These are phyloP conservation scores for Leccinum fibrillosum DNA, from an alignment of 768 basidiomycete genomes.

Conservation along the genomic window DNA sequence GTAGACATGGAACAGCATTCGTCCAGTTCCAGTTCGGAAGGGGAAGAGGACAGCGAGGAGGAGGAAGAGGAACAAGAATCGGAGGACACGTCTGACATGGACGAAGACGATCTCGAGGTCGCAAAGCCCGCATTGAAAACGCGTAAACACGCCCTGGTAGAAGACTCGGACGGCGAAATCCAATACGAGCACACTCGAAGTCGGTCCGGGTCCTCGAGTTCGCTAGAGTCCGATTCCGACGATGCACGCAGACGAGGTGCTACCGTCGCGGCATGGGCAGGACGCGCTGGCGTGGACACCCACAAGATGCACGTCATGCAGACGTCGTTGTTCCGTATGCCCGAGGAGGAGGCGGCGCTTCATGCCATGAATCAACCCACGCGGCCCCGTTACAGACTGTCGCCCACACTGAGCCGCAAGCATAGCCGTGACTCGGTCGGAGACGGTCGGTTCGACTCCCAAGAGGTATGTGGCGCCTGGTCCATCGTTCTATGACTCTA, in stretches of 20 bases:
- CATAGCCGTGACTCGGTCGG: slow-evolving; percentile 79
- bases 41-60: slow-evolving; percentile 33
- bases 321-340: slow-evolving; percentile 75
- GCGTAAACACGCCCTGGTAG: slow-evolving; percentile 46
- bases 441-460: slow-evolving; percentile 59
- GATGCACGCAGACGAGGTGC: slow-evolving; percentile 33
- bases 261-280: slow-evolving; percentile 66
- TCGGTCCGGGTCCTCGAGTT: slow-evolving; percentile 31
- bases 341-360: slow-evolving; percentile 68
- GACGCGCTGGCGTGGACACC: slow-evolving; percentile 72
- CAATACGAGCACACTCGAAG: slow-evolving; percentile 42
- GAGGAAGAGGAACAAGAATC: slow-evolving; percentile 38
- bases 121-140: slow-evolving; percentile 20
- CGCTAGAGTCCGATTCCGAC: slow-evolving; percentile 22
- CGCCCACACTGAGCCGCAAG: slow-evolving; percentile 52
- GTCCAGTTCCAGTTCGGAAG: slow-evolving; percentile 27
- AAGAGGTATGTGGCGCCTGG: slow-evolving; percentile 47
- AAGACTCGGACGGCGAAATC: slow-evolving; percentile 54
- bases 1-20: slow-evolving; percentile 32
- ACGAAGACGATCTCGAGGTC: slow-evolving; percentile 47
- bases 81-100: slow-evolving; percentile 44
- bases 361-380: slow-evolving; percentile 47
- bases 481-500: neutral
- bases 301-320: slow-evolving; percentile 95
- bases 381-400: slow-evolving; percentile 33